Evolutionary conservation across 495 filamentous ascomycete genomes (phyloP), one percentile per base, ranked within the genome.

Genomic region (Cladorrhinum samala): DNA sequence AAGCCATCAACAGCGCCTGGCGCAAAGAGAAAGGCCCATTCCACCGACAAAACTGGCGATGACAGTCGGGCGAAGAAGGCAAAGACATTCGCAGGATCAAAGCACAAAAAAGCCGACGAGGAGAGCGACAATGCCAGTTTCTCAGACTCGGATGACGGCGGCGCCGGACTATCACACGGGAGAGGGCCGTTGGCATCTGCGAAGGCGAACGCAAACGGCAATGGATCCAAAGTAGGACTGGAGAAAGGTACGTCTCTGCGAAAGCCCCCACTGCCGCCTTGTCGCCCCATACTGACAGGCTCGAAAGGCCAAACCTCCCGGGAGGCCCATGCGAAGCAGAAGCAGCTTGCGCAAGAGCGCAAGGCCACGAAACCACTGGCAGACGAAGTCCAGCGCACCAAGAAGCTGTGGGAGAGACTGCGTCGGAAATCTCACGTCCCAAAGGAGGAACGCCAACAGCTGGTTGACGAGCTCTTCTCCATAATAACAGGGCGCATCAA

Each of bases 341-440:
- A 90, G 62, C 87, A 84, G 50, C 78, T 95, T 30, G 83, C 81
- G 37, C 84, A 84, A 63, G 91, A 96, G 65, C 88, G 94, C 60
- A 97, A 92, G 77, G 83, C 87, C 24, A 83, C 86, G 20, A 96
- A 96, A 68, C 94, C 94, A 7, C 83, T 96, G 51, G 89, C 92
- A 55, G 89, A 96, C 60, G 82, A 83, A 50, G 84, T 99, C 54
- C 78, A 82, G n/a, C 83, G 88, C 40, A 88, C 89, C 3, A 97
- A 97, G 76, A 89, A 96, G 73, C 77, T 99, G 33, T 99, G 94
- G 94, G 94, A 99, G 72, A 83, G 85, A 52, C 69, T 99, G 56
- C 84, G 94, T 52, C 80, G 88, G 54, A 96, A 96, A 69, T 94
- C 90, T 8, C 88, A 96, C 60, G 87, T 96, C 1, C 85, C 88